Evolutionary conservation across 768 basidiomycete species (phyloP), one percentile per base, ranked within the genome.

Genomic region (Mycena galericulata): DNA sequence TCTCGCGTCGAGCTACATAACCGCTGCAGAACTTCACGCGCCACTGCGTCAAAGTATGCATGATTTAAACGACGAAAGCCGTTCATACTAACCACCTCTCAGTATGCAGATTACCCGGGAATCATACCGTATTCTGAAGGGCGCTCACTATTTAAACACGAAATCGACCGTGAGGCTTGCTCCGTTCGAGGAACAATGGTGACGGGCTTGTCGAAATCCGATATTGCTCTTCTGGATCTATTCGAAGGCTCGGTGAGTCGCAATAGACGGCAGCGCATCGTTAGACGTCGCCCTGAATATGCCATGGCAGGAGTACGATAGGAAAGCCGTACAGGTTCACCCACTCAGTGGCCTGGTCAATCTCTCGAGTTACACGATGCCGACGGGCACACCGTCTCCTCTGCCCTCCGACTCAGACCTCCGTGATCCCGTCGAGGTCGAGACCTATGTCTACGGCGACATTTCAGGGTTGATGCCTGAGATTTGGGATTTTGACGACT

Each of bases 401-500:
- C 74, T 88, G 11, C 84, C 85, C 20, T 50, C 77, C 4, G 57
- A 72, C 0, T 67, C 75, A 30, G 81, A 84, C 20, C 60, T 86
- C 0, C 45, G 73, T 6, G 65, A 72, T 0, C 65, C 83, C 0
- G 73, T 90, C 1, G 73, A 82, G n/a, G 90, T 86, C 0, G 84
- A 93, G 67, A 90, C 92, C 3, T 98, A 98, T 74, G 84, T 95
- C 26, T 97, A 90, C 86, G 77, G 76, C 29, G 79, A 80, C 4
- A 75, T 86, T 9, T 70, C 72, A 0, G 67, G 77, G 9, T 81
- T 98, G 10, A 81, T 87, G 27, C 81, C 88, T 0, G 82, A 84
- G 32, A 79, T 93, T 5, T 99, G 97, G 97, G 86, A 89, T 0
- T 96, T 92, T 74, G 88, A 89, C n/a, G 87, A 89, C 4, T 98